Conservation (phyloP, 768 basidiomycete species). For the Kwoniella shandongensis region DNA sequence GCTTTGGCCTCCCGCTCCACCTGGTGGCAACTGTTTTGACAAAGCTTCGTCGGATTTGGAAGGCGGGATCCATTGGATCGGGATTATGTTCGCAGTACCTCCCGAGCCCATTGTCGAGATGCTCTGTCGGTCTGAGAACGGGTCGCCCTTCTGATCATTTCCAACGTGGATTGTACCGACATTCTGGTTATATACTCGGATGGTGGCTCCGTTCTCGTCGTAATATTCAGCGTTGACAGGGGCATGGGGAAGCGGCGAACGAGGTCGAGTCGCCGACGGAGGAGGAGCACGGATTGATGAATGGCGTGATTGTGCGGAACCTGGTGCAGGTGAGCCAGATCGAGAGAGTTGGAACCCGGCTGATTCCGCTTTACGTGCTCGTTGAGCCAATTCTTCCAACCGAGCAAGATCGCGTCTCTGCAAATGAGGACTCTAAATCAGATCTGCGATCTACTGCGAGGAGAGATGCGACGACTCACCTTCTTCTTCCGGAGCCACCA, state of each 20-base stretch:
- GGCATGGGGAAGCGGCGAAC: constrained; percentile 37
- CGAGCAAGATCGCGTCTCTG: constrained; percentile 46
- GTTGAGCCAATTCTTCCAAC: constrained; percentile 38
- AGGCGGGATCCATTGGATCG: constrained; percentile 49
- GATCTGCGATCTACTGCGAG: not conserved
- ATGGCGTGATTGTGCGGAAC: constrained; percentile 21
- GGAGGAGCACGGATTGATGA: constrained; percentile 13
- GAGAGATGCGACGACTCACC: constrained; percentile 33
- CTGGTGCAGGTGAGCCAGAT: constrained; percentile 34
- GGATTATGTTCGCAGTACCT: constrained; percentile 44
- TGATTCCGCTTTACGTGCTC: constrained; percentile 48
- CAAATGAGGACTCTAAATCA: not conserved
- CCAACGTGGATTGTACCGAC: constrained; percentile 31
- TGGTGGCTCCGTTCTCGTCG: constrained; percentile 28
- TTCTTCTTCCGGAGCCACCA: constrained; percentile 49
- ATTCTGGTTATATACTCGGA: constrained; percentile 33
- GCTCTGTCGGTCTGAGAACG: constrained; percentile 46
- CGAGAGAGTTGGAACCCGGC: constrained; percentile 49
- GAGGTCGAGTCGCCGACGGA: constrained; percentile 16
- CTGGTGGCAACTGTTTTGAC: constrained; percentile 8
- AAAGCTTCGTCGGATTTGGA: constrained; percentile 27
- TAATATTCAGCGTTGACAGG: constrained; percentile 38
- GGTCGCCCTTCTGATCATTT: constrained; percentile 26
- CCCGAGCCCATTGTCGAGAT: constrained; percentile 31
- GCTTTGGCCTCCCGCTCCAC: constrained; percentile 15